A percentile compares a stretch with the other conserved stretches of the same genome.
These are phyloP conservation scores for Pleodorina starrii DNA, from an alignment of 139 green algal species.

Conservation along the genomic window DNA sequence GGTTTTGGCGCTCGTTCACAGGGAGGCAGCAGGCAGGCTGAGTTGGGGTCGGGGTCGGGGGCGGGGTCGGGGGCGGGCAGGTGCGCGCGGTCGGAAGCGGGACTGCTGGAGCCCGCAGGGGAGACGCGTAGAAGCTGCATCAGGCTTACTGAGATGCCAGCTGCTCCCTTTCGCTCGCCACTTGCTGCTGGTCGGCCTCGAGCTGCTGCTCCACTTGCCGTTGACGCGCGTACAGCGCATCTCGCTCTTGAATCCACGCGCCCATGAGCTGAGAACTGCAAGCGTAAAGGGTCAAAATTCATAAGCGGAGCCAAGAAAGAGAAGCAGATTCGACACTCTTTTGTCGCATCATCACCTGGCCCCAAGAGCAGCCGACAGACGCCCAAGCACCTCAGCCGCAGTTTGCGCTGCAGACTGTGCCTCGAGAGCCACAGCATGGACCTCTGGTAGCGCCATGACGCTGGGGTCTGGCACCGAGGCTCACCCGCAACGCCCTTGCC, in stretches of 20 bases:
- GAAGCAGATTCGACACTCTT: neutral
- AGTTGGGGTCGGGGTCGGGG: no score
- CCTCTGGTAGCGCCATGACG: constrained; percentile 17
- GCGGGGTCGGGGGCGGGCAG: no score
- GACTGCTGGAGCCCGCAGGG: no score
- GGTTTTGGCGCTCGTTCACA: no score
- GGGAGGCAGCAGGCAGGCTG: no score
- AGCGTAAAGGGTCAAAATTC: neutral
- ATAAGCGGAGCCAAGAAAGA: neutral
- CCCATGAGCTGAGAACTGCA: constrained; percentile 29
- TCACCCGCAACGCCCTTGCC: no score
- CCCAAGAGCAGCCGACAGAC: neutral
- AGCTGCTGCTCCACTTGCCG: constrained; percentile 28
- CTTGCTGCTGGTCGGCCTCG: neutral
- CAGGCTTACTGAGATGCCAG: neutral
- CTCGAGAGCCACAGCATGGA: constrained; percentile 4
- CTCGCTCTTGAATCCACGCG: constrained; percentile 25
- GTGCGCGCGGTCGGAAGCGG: no score
- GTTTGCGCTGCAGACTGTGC: constrained; percentile 4
- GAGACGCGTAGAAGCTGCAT: no score
- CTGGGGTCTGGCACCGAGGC: no score
- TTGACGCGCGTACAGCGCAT: constrained; percentile 23
- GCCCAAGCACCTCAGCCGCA: constrained; percentile 20
- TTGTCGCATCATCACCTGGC: neutral
- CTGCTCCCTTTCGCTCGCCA: neutral